These are phyloP conservation scores for Agarophyton chilense DNA, from an alignment of 23 red algal genomes.

Conservation along the genomic window DNA sequence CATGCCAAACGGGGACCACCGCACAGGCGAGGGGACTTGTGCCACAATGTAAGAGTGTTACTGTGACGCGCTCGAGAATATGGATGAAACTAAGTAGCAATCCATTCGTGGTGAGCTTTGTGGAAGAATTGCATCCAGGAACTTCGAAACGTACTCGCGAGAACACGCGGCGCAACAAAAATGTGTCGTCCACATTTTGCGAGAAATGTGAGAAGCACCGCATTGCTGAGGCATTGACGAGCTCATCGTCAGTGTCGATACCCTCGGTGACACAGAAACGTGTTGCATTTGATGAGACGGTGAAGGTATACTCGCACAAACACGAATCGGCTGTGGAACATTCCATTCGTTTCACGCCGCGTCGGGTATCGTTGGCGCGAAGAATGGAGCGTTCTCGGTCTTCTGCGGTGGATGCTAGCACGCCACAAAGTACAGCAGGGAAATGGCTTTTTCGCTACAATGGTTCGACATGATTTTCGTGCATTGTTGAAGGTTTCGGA, in stretches of 20 bases:
- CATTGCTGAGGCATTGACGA: not conserved
- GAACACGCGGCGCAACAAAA: not conserved
- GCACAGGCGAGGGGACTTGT: too few species aligned
- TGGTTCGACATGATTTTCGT: not conserved
- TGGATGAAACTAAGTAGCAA: not conserved
- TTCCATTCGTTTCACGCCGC: not conserved
- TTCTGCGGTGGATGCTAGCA: not conserved
- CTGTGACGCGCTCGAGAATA: not conserved
- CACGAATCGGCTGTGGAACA: not conserved
- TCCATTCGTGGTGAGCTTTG: not conserved
- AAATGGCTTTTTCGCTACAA: not conserved
- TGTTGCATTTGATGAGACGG: not conserved
- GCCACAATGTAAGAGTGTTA: not conserved
- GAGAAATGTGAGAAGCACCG: not conserved
- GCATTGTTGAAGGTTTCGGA: not conserved
- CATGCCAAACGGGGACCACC: too few species aligned
- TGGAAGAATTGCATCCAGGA: not conserved
- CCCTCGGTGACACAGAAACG: not conserved
- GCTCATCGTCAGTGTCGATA: not conserved
- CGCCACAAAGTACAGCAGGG: not conserved
- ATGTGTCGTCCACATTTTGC: not conserved
- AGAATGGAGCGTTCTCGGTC: not conserved
- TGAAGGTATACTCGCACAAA: conserved; percentile 1
- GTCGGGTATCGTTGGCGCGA: not conserved
- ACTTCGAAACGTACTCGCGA: conserved; percentile 1